Percentiles rank a stretch among this genome's conserved stretches.
Evolutionary conservation across 768 basidiomycete species (phyloP).

Genomic region (Termitomyces sp.): DNA sequence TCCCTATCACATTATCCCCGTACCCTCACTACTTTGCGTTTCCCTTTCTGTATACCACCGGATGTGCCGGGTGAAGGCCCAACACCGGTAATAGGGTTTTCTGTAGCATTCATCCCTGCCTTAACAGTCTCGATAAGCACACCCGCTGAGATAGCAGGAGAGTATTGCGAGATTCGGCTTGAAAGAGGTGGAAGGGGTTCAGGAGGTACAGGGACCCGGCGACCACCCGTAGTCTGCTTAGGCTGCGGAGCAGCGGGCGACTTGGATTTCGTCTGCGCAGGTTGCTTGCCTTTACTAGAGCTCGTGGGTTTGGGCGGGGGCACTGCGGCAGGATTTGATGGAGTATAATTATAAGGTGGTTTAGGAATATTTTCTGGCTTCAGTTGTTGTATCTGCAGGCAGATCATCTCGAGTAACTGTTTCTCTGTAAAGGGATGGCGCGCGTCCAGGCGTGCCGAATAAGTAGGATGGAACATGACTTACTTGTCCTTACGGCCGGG

Average conservation of each 20-base stretch:
- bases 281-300: constrained; percentile 47
- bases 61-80: constrained; percentile 29
- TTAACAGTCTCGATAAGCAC: constrained; percentile 81
- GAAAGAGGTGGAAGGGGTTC: constrained; percentile 68
- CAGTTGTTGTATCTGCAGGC: constrained; percentile 62
- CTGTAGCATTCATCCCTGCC: constrained; percentile 75
- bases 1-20: constrained; percentile 36
- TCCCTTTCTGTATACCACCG: constrained; percentile 58
- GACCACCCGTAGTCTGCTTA: constrained; percentile 25
- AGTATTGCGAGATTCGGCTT: constrained; percentile 73
- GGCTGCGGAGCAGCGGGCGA: constrained; percentile 25
- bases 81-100: constrained; percentile 32
- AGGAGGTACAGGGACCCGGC: constrained; percentile 67
- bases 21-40: constrained; percentile 75
- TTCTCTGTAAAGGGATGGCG: constrained; percentile 50
- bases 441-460: background rate
- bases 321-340: constrained; percentile 22
- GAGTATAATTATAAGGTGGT: constrained; percentile 46
- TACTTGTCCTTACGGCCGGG: constrained; percentile 69
- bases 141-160: constrained; percentile 70
- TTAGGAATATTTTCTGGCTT: constrained; percentile 69
- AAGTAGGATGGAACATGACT: constrained; percentile 20
- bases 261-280: constrained; percentile 39
- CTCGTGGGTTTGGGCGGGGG: constrained; percentile 26
- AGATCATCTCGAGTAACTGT: constrained; percentile 69